Evolutionary conservation across 371 early-diverging fungal species (phyloP).

Genomic region (Mortierella sp.): DNA sequence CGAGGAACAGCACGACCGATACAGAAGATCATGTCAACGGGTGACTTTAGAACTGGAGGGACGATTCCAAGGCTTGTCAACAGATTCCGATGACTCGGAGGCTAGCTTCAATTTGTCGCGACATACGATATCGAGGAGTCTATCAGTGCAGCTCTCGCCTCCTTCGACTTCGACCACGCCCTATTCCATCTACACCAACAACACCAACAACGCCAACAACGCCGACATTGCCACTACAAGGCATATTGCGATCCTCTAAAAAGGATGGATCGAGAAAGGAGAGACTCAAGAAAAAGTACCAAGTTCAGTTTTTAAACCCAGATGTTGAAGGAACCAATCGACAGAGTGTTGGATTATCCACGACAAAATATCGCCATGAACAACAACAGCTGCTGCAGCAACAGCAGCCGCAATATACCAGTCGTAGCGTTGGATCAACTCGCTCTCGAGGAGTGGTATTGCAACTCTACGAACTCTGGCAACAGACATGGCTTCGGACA

Average conservation of each 20-base stretch:
- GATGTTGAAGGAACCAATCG: slow-evolving; percentile 19
- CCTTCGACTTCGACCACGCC: not conserved
- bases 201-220: slow-evolving; percentile 21
- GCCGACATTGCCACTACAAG: slow-evolving; percentile 31
- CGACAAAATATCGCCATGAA: not conserved
- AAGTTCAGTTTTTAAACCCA: slow-evolving; percentile 40
- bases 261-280: slow-evolving; percentile 19
- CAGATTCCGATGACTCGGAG: slow-evolving; percentile 43
- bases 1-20: slow-evolving; percentile 48
- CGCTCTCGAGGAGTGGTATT: slow-evolving; percentile 28
- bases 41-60: slow-evolving; percentile 37
- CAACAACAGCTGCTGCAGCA: slow-evolving; percentile 15
- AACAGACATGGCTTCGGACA: slow-evolving; percentile 49
- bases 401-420: slow-evolving; percentile 28
- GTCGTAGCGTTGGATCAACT: slow-evolving; percentile 41
- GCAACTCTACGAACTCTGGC: slow-evolving; percentile 52
- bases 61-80: slow-evolving; percentile 13
- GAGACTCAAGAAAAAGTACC: slow-evolving; percentile 33
- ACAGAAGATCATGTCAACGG: slow-evolving; percentile 36
- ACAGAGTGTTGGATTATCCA: slow-evolving; percentile 6
- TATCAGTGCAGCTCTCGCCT: not conserved
- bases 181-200: slow-evolving; percentile 8
- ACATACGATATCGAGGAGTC: not conserved
- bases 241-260: slow-evolving; percentile 36
- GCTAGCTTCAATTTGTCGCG: slow-evolving; percentile 7